These are phyloP conservation scores for Suaeda aralocaspica DNA, from an alignment of 148 eudicot species.

Conservation along the genomic window DNA sequence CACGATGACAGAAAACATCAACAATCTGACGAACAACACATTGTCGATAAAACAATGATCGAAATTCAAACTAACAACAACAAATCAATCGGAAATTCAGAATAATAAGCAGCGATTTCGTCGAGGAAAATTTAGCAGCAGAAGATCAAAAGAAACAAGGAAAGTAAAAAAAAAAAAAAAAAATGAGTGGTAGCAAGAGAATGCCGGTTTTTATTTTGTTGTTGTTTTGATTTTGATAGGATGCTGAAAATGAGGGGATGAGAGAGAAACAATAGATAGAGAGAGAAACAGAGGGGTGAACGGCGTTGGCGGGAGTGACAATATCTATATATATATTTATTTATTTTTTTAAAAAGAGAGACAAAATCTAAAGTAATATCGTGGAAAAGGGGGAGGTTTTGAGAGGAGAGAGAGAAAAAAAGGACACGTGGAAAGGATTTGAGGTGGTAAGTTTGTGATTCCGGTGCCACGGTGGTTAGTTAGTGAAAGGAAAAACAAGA, in stretches of 20 bases:
- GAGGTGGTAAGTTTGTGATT: not conserved
- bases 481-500: too few species aligned
- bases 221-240: not conserved
- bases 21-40: not conserved
- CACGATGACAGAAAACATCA: not conserved
- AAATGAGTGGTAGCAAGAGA: not conserved
- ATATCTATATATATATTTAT: too few species aligned
- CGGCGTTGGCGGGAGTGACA: conserved; percentile 30
- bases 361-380: too few species aligned
- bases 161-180: not conserved
- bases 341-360: not conserved
- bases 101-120: not conserved
- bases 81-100: not conserved
- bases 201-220: not conserved
- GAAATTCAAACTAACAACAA: not conserved
- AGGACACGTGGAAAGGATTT: conserved; percentile 9
- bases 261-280: conserved; percentile 6
- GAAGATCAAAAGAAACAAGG: not conserved
- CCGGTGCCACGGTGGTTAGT: conserved; percentile 15
- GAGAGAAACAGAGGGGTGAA: conserved; percentile 9
- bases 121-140: not conserved
- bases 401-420: not conserved
- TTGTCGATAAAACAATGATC: not conserved
- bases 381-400: not conserved
- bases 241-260: not conserved